A percentile compares a stretch with the other conserved stretches of the same genome.
These are phyloP conservation scores for Hirsutella rhossiliensis DNA, from an alignment of 2,329 filamentous ascomycete genomes.

Conservation along the genomic window DNA sequence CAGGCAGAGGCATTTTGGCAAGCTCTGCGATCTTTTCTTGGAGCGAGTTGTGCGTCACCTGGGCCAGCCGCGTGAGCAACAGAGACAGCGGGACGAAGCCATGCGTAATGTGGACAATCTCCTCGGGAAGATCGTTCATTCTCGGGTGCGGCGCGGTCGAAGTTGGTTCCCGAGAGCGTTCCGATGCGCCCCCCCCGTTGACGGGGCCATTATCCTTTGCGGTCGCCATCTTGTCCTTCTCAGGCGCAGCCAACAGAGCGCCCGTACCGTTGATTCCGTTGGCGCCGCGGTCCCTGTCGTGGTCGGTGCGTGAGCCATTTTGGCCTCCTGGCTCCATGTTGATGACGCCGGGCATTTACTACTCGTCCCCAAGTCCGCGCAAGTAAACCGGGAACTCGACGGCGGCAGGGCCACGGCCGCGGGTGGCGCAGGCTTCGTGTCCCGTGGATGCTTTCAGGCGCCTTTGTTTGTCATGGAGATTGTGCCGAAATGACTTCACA, in stretches of 20 bases:
- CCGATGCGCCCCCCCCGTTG: slow-evolving; percentile 13
- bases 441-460: neutral
- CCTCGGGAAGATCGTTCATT: slow-evolving; percentile 48
- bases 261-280: slow-evolving; percentile 32
- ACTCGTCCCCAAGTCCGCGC: slow-evolving; percentile 1
- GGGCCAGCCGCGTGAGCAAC: slow-evolving; percentile 66
- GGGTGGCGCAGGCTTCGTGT: neutral
- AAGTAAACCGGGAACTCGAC: neutral
- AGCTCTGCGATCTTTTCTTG: slow-evolving; percentile 58
- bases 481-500: neutral
- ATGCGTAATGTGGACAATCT: slow-evolving; percentile 59
- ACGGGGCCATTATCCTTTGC: slow-evolving; percentile 7
- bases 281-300: slow-evolving; percentile 35
- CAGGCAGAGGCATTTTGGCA: slow-evolving; percentile 51
- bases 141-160: slow-evolving; percentile 5
- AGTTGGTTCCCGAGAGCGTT: slow-evolving; percentile 3
- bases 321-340: slow-evolving; percentile 43
- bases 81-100: slow-evolving; percentile 66
- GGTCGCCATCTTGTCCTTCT: slow-evolving; percentile 19
- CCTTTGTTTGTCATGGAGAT: neutral
- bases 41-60: slow-evolving; percentile 72
- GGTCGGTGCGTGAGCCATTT: slow-evolving; percentile 41
- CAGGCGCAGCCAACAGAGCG: slow-evolving; percentile 12
- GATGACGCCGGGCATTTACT: slow-evolving; percentile 38
- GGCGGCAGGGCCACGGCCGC: neutral